Base-by-base conservation (phyloP, 495 filamentous ascomycete genomes). In the Xylaria scruposa region DNA sequence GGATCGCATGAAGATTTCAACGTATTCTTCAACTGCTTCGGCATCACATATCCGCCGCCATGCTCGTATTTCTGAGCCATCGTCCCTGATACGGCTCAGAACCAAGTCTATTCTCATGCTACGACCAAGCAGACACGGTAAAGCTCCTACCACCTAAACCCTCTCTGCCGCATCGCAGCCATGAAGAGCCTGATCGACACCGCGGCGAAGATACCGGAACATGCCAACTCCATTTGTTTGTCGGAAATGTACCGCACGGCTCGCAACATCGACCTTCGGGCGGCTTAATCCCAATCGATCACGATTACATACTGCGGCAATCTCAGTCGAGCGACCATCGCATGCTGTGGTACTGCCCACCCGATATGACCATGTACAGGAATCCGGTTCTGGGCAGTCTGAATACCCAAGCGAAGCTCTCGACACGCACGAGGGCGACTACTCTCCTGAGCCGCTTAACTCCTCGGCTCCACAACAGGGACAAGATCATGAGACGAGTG, bases 221-320 rank as follows among this genome's bases (percentile, higher is more conserved):
- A 79, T 79, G 77, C 58, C 73, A 66, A 74, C 62, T 53, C 70
- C 75, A 21, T 79, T 76, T 64, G 70, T 74, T 70, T 79, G 77
- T 56, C 72, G 70, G 58, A 71, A 69, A 73, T 79, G 77, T 47
- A 68, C 72, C 67, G 62, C 65, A 31, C 72, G 70, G 49, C 66
- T 77, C 56, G 53, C 72, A 6, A 59, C 58, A 12, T 61, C 61
- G 29, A 29, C 59, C 15, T 33, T 29, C n/a, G 21, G 47, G 0
- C 13, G 29, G 13, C n/a, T 40, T 53, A 13, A 4, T 19, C 5
- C 58, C 6, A 21, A 54, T 24, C 31, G 9, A 13, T 3, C 44
- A 31, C 47, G 24, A 29, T 42, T 31, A 47, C 21, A 53, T 29
- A 54, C 42, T 5, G 12, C 33, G 4, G 10, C 21, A 33, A 31